These are phyloP conservation scores for Blastobotrys raffinosifermentans DNA, from an alignment of 1,139 yeast genomes.

Conservation along the genomic window DNA sequence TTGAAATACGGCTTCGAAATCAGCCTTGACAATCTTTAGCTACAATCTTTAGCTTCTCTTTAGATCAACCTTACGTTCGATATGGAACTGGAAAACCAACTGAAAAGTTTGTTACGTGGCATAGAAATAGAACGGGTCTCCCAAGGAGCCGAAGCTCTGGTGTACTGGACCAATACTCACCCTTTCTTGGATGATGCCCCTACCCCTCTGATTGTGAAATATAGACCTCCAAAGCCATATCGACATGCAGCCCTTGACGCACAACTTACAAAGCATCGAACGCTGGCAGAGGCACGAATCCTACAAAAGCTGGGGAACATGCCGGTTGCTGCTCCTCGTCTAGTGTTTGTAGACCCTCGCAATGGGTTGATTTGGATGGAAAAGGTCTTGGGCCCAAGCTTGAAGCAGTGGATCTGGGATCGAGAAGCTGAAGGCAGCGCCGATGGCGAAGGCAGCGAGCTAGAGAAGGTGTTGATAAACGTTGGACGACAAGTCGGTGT, in stretches of 20 bases:
- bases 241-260: slow-evolving; percentile 81
- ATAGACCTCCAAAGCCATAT: slow-evolving; percentile 82
- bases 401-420: slow-evolving; percentile 37
- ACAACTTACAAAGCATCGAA: slow-evolving; percentile 69
- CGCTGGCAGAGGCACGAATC: slow-evolving; percentile 78
- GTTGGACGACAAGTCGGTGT: slow-evolving; percentile 70
- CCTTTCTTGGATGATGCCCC: slow-evolving; percentile 46
- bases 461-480: slow-evolving; percentile 22
- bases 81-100: slow-evolving; percentile 32
- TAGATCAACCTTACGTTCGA: neutral
- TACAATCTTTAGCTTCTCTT: neutral
- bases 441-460: slow-evolving; percentile 21
- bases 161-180: slow-evolving; percentile 57
- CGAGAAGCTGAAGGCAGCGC: slow-evolving; percentile 13
- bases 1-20: too few relatives aligned
- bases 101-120: slow-evolving; percentile 39
- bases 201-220: slow-evolving; percentile 58
- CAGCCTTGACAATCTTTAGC: too few relatives aligned
- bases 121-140: slow-evolving; percentile 42
- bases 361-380: slow-evolving; percentile 92
- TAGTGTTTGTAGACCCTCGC: slow-evolving; percentile 66
- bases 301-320: slow-evolving; percentile 52
- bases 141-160: slow-evolving; percentile 96
- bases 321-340: slow-evolving; percentile 58
- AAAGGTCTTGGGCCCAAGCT: slow-evolving; percentile 42